Base-by-base conservation (phyloP, 176 grass and related monocot genomes). In the Chloris gayana region DNA sequence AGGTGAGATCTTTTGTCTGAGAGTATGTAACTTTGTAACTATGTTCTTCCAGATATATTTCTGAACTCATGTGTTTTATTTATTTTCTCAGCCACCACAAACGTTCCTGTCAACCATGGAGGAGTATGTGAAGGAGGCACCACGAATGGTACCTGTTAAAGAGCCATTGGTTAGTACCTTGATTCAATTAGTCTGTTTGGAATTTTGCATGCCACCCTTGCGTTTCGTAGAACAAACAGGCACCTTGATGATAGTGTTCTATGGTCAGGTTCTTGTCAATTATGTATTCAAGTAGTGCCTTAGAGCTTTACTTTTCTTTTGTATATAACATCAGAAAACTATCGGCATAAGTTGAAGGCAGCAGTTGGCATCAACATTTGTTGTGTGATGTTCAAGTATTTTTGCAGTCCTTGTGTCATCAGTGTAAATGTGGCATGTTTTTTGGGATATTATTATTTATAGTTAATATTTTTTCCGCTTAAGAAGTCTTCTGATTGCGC, bases 31-130 rank as follows among this genome's bases (percentile, higher is more conserved):
- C 9, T 42, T 42, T 85, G 32, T 39, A 30, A 75, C 37, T 54
- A 56, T 85, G 33, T 58, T 72, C 29, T 25, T 83, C 77, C 42
- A 14, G 77, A 76, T 77, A 69, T 69, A 72, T 59, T 15, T 41
- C 9, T 75, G 33, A 73, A 24, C 13, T 89, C 37, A 82, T 70
- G 70, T 78, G 26, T 32, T 58, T 70, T 83, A 59, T 27, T 69
- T 83, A 24, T 57, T 57, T 49, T 67, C 80, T 37, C 74, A 98
- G 95, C 95, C 95, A 70, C 95, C 95, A 70, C 95, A 94, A 83
- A 89, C 92, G 73, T 98, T 98, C 76, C 78, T 98, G 74, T 76
- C 84, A 74, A 94, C 95, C 72, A 98, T 98, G 95, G 95, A 98
- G 75, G 95, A 98, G 71, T 98, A 98, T 44, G 93, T 94, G 69